Evolutionary conservation across 2,329 filamentous ascomycete genomes (phyloP).

Genomic region (Calonectria pteridis): DNA sequence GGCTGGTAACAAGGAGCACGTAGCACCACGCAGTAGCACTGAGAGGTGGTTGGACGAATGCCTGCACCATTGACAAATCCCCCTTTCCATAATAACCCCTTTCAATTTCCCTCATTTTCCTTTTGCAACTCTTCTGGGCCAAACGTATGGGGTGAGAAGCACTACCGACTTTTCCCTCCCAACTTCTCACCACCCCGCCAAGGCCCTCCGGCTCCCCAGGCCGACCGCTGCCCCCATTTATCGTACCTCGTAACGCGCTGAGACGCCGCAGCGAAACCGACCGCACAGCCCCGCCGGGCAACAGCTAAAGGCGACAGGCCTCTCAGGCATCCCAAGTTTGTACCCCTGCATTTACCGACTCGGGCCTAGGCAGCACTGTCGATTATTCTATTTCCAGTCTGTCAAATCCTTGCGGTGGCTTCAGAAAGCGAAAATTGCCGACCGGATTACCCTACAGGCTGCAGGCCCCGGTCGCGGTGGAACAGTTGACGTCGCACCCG

Average conservation of each 20-base stretch:
- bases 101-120: not conserved
- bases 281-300: constrained; percentile 11
- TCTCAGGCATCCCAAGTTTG: not conserved
- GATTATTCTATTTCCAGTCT: constrained; percentile 2
- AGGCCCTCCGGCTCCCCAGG: not conserved
- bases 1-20: constrained; percentile 13
- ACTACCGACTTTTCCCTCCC: not conserved
- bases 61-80: constrained; percentile 10
- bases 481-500: constrained; percentile 8
- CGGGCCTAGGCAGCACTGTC: not conserved
- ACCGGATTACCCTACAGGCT: constrained; percentile 17
- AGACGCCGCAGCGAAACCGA: constrained; percentile 3
- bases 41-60: constrained; percentile 18
- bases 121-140: not conserved
- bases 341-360: not conserved
- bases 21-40: not conserved
- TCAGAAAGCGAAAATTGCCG: not conserved
- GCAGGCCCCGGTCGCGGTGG: not conserved
- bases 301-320: constrained; percentile 6
- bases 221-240: not conserved
- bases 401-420: not conserved
- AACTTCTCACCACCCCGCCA: not conserved
- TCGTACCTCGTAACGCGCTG: constrained; percentile 5
- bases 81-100: constrained; percentile 4
- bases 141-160: not conserved